These are phyloP conservation scores for Boechera divaricarpa DNA, from an alignment of 345 rosid species.

Conservation along the genomic window DNA sequence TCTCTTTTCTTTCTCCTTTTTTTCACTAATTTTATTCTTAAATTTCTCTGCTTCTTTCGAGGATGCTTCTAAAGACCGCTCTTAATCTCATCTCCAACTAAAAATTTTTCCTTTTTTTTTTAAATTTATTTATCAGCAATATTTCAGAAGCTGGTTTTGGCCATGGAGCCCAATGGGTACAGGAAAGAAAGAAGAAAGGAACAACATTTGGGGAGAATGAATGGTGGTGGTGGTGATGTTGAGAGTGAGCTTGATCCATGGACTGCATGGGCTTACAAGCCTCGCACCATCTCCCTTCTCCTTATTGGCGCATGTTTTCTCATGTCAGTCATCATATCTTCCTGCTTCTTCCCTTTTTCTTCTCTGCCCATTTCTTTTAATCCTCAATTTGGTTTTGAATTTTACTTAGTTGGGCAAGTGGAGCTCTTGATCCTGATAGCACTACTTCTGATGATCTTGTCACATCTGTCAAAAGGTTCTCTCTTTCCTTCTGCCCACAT, in stretches of 20 bases:
- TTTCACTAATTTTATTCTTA: not conserved
- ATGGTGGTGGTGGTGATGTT: slow-evolving; percentile 59
- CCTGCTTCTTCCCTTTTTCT: not conserved
- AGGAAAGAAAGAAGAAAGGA: slow-evolving; percentile 61
- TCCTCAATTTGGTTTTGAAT: slow-evolving; percentile 16
- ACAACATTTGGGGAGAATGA: slow-evolving; percentile 53
- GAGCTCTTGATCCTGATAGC: slow-evolving; percentile 87
- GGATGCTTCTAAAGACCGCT: not conserved
- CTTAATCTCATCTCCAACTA: slow-evolving; percentile 9
- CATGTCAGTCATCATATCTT: slow-evolving; percentile 62
- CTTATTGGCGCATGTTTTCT: slow-evolving; percentile 93
- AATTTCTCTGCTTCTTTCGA: slow-evolving; percentile 1
- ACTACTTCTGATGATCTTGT: slow-evolving; percentile 69
- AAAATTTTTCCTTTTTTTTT: not conserved
- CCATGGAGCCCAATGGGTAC: slow-evolving; percentile 71
- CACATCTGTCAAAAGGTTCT: slow-evolving; percentile 91
- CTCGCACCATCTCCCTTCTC: slow-evolving; percentile 87
- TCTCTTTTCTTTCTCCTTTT: slow-evolving; percentile 12
- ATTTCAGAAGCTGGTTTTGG: slow-evolving; percentile 29
- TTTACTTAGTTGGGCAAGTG: slow-evolving; percentile 88
- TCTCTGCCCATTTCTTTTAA: not conserved
- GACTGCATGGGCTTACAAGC: slow-evolving; percentile 99
- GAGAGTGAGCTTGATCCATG: slow-evolving; percentile 90
- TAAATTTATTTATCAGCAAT: not conserved
- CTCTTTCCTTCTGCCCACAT: slow-evolving; percentile 6